phyloP scores from a whole-genome alignment of 2,329 filamentous ascomycete species.

The Penicillium verrucosum region DNA sequence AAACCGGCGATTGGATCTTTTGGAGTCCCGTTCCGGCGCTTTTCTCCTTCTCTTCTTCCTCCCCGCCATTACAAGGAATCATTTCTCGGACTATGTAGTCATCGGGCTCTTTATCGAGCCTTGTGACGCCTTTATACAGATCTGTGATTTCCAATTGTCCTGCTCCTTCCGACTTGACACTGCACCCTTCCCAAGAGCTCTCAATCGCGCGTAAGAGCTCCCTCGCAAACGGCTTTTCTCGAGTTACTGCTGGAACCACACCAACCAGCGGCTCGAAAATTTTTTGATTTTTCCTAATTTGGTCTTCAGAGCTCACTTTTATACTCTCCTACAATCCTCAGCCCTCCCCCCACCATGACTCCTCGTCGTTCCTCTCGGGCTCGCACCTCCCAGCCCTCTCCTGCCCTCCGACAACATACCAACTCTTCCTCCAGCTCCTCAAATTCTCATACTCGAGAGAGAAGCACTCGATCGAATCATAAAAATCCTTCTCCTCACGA shows the following conservation, averaged over 20 bases:
- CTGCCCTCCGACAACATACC: slow-evolving; percentile 70
- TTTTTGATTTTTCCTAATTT: slow-evolving; percentile 5
- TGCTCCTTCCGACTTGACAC: slow-evolving; percentile 13
- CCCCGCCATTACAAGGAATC: slow-evolving; percentile 29
- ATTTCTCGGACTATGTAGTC: slow-evolving; percentile 42
- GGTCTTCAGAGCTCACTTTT: slow-evolving; percentile 3
- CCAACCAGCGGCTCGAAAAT: slow-evolving; percentile 7
- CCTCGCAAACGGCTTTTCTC: slow-evolving; percentile 22
- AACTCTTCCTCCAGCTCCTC: slow-evolving; percentile 72
- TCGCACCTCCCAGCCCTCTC: slow-evolving; percentile 68
- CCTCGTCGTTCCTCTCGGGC: slow-evolving; percentile 90
- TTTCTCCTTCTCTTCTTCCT: slow-evolving; percentile 32
- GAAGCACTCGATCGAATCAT: slow-evolving; percentile 67
- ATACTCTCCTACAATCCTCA: slow-evolving; percentile 12
- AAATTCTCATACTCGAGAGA: slow-evolving; percentile 70
- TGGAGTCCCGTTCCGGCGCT: slow-evolving; percentile 33
- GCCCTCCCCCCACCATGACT: slow-evolving; percentile 49
- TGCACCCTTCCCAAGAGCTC: slow-evolving; percentile 16
- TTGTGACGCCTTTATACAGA: slow-evolving; percentile 26
- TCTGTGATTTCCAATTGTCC: slow-evolving; percentile 31
- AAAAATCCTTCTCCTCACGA: slow-evolving; percentile 72
- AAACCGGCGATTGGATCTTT: slow-evolving; percentile 32
- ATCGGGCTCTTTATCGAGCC: slow-evolving; percentile 33
- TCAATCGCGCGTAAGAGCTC: slow-evolving; percentile 26
- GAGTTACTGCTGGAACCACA: slow-evolving; percentile 12